These are phyloP conservation scores for Eucalyptus viminalis DNA, from an alignment of 345 rosid genomes.

Conservation along the genomic window DNA sequence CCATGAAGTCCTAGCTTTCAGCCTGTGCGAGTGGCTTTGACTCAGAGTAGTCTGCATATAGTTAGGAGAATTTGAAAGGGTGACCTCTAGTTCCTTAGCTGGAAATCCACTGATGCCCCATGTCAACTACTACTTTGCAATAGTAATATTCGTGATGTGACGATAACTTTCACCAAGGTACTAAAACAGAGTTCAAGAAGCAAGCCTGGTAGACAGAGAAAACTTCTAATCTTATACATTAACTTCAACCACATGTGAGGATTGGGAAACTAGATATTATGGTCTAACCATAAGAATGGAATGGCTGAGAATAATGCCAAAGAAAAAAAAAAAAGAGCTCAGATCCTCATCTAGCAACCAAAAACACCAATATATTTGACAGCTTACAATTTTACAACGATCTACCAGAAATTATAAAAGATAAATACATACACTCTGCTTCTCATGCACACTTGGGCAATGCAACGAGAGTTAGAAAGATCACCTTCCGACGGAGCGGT, in stretches of 20 bases:
- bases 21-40: not conserved
- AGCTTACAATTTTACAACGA: not conserved
- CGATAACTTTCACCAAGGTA: not conserved
- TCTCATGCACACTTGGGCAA: not conserved
- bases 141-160: not conserved
- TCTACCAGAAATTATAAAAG: not conserved
- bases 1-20: not conserved
- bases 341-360: not conserved
- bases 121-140: not conserved
- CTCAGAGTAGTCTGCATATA: not conserved
- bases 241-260: not conserved
- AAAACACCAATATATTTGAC: not conserved
- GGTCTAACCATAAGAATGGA: not conserved
- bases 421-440: not conserved
- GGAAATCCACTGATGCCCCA: not conserved
- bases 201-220: not conserved
- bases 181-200: not conserved
- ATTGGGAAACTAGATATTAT: not conserved
- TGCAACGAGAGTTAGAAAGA: not conserved
- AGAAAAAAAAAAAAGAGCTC: not conserved
- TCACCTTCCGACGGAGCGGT: constrained; percentile 64
- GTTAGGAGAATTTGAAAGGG: not conserved
- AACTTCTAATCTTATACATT: not conserved
- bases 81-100: not conserved
- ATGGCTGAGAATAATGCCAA: not conserved